Percentiles rank a stretch among this genome's conserved stretches.
phyloP scores from a whole-genome alignment of 768 basidiomycete species.

The Kwoniella bestiolae region DNA sequence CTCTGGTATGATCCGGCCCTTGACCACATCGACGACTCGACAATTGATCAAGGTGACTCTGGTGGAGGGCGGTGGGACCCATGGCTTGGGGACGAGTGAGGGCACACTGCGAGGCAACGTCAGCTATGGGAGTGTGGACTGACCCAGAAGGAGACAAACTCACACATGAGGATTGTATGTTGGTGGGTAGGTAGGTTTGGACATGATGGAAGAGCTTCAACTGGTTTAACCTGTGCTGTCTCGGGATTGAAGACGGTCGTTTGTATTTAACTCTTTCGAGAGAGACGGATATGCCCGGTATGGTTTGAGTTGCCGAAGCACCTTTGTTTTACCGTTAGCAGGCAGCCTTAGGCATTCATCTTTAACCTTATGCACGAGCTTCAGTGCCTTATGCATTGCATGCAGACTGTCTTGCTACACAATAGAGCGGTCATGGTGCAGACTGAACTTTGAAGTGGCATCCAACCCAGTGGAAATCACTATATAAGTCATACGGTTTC shows the following conservation, averaged over 20 bases:
- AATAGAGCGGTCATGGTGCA: too few relatives aligned
- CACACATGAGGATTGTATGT: not conserved
- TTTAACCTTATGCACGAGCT: too few relatives aligned
- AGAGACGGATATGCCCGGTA: not conserved
- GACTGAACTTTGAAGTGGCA: too few relatives aligned
- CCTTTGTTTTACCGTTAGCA: too few relatives aligned
- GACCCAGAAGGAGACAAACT: not conserved
- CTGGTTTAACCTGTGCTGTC: not conserved
- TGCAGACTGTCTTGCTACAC: too few relatives aligned
- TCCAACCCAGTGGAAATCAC: too few relatives aligned
- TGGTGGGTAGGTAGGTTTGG: not conserved
- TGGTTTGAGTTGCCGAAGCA: not conserved
- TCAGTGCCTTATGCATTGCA: too few relatives aligned
- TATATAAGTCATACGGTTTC: too few relatives aligned
- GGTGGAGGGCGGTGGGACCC: not conserved
- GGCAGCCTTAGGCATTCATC: too few relatives aligned
- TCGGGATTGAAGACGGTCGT: not conserved
- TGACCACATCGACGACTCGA: slow-evolving; percentile 56
- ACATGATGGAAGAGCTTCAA: not conserved
- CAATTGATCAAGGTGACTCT: slow-evolving; percentile 44
- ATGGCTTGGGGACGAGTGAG: slow-evolving; percentile 18
- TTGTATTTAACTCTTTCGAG: not conserved
- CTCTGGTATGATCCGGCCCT: slow-evolving; percentile 42
- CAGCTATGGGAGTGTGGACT: not conserved
- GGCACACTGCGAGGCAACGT: not conserved